phyloP scores from a whole-genome alignment of 148 eudicot genomes.

The Amaranthus hypochondriacus region DNA sequence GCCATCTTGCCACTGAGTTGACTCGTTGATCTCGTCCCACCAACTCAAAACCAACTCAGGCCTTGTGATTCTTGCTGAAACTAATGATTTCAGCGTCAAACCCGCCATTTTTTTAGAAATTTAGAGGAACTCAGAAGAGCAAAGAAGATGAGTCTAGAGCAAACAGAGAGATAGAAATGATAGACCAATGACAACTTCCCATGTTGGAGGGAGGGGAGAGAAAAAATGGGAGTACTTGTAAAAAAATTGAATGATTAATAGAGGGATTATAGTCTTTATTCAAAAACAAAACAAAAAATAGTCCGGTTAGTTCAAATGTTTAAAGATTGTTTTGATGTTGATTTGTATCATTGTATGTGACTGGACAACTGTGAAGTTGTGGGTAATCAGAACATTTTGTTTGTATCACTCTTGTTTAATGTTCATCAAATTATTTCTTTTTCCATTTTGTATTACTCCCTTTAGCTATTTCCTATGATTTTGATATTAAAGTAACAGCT shows the following conservation, averaged over 20 bases:
- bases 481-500: too few relatives aligned
- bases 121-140: not conserved
- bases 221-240: not conserved
- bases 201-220: not conserved
- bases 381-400: too few relatives aligned
- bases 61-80: slow-evolving; percentile 6
- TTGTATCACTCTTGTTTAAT: too few relatives aligned
- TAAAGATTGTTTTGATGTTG: too few relatives aligned
- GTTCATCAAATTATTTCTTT: too few relatives aligned
- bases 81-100: slow-evolving; percentile 20
- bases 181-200: not conserved
- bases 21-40: slow-evolving; percentile 55
- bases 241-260: not conserved
- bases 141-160: not conserved
- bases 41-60: slow-evolving; percentile 24
- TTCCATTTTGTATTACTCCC: too few relatives aligned
- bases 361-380: too few relatives aligned
- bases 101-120: slow-evolving; percentile 26
- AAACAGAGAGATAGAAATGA: not conserved
- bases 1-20: slow-evolving; percentile 45
- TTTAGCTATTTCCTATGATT: too few relatives aligned
- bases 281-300: not conserved
- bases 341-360: too few relatives aligned
- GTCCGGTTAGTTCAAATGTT: too few relatives aligned
- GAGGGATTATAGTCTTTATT: not conserved